Evolutionary conservation across 2,329 filamentous ascomycete species (phyloP).

Genomic region (Fusarium denticulatum): DNA sequence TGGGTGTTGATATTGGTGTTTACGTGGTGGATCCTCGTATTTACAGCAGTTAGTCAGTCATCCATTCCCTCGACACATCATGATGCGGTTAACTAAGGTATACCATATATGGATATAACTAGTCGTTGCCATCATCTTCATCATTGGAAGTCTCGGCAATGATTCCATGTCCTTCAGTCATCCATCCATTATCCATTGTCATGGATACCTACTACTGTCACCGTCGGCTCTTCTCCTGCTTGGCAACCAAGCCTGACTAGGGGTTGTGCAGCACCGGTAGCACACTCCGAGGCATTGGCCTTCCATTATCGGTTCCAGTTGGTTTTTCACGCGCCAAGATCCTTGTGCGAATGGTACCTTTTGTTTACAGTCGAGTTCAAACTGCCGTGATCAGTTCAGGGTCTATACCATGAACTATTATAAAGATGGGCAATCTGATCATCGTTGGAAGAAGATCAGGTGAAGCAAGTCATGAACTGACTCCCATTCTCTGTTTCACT

Average conservation of each 20-base stretch:
- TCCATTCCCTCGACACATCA: background rate
- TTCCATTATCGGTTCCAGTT: slow-evolving; percentile 3
- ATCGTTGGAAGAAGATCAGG: background rate
- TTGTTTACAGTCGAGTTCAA: background rate
- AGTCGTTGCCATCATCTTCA: background rate
- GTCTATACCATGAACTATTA: background rate
- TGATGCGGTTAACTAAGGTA: background rate
- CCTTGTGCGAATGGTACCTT: background rate
- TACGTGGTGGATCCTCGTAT: slow-evolving; percentile 14
- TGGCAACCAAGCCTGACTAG: slow-evolving; percentile 27
- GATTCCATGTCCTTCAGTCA: slow-evolving; percentile 1
- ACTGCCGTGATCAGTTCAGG: slow-evolving; percentile 3
- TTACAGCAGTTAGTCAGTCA: background rate
- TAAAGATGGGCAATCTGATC: background rate
- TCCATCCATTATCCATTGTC: background rate
- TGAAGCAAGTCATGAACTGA: background rate
- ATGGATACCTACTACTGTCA: background rate
- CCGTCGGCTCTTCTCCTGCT: slow-evolving; percentile 15
- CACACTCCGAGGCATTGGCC: slow-evolving; percentile 7
- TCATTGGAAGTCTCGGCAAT: background rate
- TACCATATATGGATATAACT: background rate
- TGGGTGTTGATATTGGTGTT: slow-evolving; percentile 17
- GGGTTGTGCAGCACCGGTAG: slow-evolving; percentile 8
- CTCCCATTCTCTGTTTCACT: slow-evolving; percentile 6
- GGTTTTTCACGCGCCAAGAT: slow-evolving; percentile 1